Evolutionary conservation across 2,329 filamentous ascomycete species (phyloP).

Genomic region (Stagonosporopsis tanaceti): DNA sequence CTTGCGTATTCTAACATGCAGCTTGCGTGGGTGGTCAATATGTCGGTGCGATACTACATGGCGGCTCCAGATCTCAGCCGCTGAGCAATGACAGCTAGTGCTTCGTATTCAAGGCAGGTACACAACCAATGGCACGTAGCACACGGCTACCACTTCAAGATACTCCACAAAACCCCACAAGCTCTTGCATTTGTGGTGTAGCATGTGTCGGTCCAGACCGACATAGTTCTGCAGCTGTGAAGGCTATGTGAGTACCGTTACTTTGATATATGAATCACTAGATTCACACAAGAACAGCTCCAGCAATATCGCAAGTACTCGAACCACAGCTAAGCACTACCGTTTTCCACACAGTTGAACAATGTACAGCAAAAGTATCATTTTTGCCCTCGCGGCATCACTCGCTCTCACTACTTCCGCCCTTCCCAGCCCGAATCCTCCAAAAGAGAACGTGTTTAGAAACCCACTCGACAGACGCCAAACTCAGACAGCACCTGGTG

Average conservation of each 20-base stretch:
- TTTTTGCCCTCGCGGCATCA: not conserved
- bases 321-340: not conserved
- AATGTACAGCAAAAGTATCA: not conserved
- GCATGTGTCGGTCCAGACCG: not conserved
- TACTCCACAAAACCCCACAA: not conserved
- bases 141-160: not conserved
- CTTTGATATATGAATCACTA: not conserved
- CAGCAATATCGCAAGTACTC: not conserved
- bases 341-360: too few relatives aligned
- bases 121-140: not conserved
- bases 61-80: conserved; percentile 1
- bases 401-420: not conserved
- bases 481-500: conserved; percentile 1
- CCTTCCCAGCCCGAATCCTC: not conserved
- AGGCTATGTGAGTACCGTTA: not conserved
- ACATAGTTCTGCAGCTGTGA: not conserved
- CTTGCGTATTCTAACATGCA: not conserved
- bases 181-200: not conserved
- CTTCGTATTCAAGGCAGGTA: not conserved
- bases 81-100: not conserved
- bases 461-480: conserved; percentile 6
- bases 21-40: not conserved
- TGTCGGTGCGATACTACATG: not conserved
- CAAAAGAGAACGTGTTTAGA: not conserved
- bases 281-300: not conserved